These are phyloP conservation scores for Plasmodium adleri DNA, from an alignment of 169 alveolate genomes.

Conservation along the genomic window DNA sequence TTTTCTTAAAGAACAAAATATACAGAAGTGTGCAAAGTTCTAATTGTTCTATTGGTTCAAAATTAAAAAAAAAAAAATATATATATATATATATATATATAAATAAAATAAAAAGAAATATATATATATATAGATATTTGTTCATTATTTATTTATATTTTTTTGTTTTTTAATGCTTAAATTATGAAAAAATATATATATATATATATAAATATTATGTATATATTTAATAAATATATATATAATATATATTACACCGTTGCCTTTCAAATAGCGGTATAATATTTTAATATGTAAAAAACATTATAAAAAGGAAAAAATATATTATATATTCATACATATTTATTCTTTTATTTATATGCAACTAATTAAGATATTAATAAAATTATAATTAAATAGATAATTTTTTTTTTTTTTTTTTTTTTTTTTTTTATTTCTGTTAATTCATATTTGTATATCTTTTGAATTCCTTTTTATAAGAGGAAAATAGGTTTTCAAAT, in stretches of 20 bases:
- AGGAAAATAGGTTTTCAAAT: slow-evolving; percentile 6
- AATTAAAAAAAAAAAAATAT: slow-evolving; percentile 32
- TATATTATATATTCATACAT: slow-evolving; percentile 7
- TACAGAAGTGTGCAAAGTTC: slow-evolving; percentile 58
- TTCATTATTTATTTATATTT: slow-evolving; percentile 1
- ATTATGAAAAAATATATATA: slow-evolving; percentile 13
- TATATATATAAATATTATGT: slow-evolving; percentile 25
- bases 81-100: no score
- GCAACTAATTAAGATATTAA: slow-evolving; percentile 29
- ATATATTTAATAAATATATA: not conserved
- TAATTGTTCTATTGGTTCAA: slow-evolving; percentile 31
- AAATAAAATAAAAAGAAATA: not conserved
- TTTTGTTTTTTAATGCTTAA: slow-evolving; percentile 8
- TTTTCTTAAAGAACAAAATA: not conserved
- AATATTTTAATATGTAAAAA: not conserved
- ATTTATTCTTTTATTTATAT: slow-evolving; percentile 15
- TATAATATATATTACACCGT: not conserved
- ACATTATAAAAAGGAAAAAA: slow-evolving; percentile 16
- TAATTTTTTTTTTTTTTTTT: not conserved
- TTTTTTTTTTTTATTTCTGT: no score
- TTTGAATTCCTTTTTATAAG: slow-evolving; percentile 3
- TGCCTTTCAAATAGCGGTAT: no score
- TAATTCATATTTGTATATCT: not conserved
- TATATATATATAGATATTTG: slow-evolving; percentile 12
- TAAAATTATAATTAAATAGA: slow-evolving; percentile 24